Conservation (phyloP, 257 asterid genomes). For the Eucommia ulmoides region DNA sequence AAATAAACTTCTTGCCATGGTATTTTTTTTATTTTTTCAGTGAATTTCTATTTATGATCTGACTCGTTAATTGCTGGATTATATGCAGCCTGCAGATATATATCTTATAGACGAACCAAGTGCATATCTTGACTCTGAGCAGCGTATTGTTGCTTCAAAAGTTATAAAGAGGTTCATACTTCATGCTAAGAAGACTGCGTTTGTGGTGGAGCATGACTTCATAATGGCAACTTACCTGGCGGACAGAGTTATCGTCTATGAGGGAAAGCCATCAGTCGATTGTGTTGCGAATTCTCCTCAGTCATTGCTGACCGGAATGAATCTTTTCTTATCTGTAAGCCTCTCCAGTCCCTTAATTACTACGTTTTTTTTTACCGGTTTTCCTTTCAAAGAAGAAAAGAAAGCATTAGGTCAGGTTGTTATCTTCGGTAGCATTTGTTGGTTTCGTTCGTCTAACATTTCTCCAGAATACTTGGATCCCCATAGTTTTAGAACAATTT, state of each 20-base stretch:
- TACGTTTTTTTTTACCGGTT: no score
- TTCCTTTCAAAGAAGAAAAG: no score
- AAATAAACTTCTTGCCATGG: no score
- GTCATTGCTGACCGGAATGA: slow-evolving; percentile 94
- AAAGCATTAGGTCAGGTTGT: no score
- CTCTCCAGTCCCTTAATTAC: no score
- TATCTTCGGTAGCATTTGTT: no score
- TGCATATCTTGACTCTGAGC: slow-evolving; percentile 99
- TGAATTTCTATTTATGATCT: not conserved
- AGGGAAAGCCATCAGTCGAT: slow-evolving; percentile 79
- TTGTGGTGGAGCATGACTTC: slow-evolving; percentile 93
- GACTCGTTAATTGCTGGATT: slow-evolving; percentile 9
- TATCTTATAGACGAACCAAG: slow-evolving; percentile 94
- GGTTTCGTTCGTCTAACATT: no score
- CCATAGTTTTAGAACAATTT: no score
- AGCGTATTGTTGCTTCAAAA: slow-evolving; percentile 96
- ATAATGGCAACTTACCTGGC: slow-evolving; percentile 99
- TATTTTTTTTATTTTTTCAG: no score
- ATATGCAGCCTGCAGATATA: slow-evolving; percentile 91
- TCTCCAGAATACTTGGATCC: no score
- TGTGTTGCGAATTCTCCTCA: slow-evolving; percentile 92
- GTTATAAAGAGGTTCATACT: slow-evolving; percentile 95
- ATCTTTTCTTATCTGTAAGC: slow-evolving; percentile 91
- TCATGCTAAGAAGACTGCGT: slow-evolving; percentile 93
- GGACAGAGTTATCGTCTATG: slow-evolving; percentile 88